Conservation (phyloP, 768 basidiomycete genomes). For the Pulveroboletus sp. region DNA sequence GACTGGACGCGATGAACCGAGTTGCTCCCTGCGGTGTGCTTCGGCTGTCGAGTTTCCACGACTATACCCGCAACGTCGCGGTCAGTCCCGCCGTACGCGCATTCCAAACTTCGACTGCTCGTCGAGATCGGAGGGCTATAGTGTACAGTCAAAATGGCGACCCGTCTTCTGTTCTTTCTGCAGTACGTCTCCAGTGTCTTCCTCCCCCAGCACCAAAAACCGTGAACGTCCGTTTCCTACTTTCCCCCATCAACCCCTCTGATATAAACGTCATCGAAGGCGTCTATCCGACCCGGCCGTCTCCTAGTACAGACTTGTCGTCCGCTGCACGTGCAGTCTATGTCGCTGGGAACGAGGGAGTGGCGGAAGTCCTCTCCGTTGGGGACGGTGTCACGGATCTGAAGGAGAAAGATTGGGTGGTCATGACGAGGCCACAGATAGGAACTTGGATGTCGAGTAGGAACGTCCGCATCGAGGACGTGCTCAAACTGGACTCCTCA, state of each 20-base stretch:
- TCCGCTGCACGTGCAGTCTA: constrained; percentile 39
- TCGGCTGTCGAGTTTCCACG: not conserved
- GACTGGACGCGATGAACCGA: constrained; percentile 1
- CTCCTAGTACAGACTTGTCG: constrained; percentile 33
- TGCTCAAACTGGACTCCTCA: constrained; percentile 54
- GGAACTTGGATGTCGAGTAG: constrained; percentile 70
- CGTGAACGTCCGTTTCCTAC: constrained; percentile 60
- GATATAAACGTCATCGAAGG: constrained; percentile 81
- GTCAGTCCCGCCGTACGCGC: constrained; percentile 8
- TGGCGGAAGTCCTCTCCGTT: constrained; percentile 60
- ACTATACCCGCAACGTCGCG: not conserved
- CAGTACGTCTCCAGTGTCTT: constrained; percentile 47
- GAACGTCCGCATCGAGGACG: constrained; percentile 50
- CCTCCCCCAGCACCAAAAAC: constrained; percentile 51
- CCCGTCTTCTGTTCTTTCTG: constrained; percentile 55
- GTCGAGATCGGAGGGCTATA: constrained; percentile 51
- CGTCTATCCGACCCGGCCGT: constrained; percentile 69
- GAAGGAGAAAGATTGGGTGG: constrained; percentile 63
- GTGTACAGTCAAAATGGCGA: constrained; percentile 59
- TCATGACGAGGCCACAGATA: constrained; percentile 61
- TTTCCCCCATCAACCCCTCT: constrained; percentile 77
- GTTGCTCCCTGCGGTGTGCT: not conserved
- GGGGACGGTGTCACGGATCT: constrained; percentile 50
- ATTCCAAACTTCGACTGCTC: constrained; percentile 31
- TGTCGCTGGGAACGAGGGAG: constrained; percentile 74